These are phyloP conservation scores for Venturia asperata DNA, from an alignment of 2,329 filamentous ascomycete genomes.

Conservation along the genomic window DNA sequence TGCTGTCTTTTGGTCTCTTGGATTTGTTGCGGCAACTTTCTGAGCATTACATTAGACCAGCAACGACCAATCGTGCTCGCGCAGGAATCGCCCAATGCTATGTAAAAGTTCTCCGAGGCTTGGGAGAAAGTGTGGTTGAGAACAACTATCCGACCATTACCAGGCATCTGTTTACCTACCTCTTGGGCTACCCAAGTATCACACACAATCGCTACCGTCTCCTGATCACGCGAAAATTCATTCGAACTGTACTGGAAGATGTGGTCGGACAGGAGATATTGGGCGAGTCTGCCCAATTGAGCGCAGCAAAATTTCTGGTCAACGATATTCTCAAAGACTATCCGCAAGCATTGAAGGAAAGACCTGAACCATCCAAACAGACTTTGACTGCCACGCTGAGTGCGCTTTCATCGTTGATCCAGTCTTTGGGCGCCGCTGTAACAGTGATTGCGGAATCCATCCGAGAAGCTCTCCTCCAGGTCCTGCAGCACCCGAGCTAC, in stretches of 20 bases:
- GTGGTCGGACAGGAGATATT: conserved; percentile 74
- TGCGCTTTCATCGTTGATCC: conserved; percentile 70
- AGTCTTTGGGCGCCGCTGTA: conserved; percentile 72
- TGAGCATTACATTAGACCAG: conserved; percentile 67
- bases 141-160: conserved; percentile 74
- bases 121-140: conserved; percentile 80
- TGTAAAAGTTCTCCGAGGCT: conserved; percentile 65
- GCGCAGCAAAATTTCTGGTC: conserved; percentile 71
- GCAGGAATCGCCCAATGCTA: conserved; percentile 85
- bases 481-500: conserved; percentile 90
- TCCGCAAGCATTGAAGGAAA: conserved; percentile 79
- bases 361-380: conserved; percentile 81
- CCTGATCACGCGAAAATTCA: conserved; percentile 74
- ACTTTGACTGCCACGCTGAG: conserved; percentile 72
- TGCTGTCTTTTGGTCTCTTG: conserved; percentile 64
- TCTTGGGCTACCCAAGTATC: conserved; percentile 70
- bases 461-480: conserved; percentile 79
- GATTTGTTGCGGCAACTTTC: conserved; percentile 77
- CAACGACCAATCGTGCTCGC: conserved; percentile 72
- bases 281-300: conserved; percentile 80
- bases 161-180: conserved; percentile 69
- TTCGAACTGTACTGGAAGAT: conserved; percentile 76
- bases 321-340: conserved; percentile 92
- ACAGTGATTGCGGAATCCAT: conserved; percentile 73
- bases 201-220: conserved; percentile 81